A percentile compares a stretch with the other conserved stretches of the same genome.
phyloP scores from a whole-genome alignment of 2,329 filamentous ascomycete genomes.

The Remersonia thermophila region DNA sequence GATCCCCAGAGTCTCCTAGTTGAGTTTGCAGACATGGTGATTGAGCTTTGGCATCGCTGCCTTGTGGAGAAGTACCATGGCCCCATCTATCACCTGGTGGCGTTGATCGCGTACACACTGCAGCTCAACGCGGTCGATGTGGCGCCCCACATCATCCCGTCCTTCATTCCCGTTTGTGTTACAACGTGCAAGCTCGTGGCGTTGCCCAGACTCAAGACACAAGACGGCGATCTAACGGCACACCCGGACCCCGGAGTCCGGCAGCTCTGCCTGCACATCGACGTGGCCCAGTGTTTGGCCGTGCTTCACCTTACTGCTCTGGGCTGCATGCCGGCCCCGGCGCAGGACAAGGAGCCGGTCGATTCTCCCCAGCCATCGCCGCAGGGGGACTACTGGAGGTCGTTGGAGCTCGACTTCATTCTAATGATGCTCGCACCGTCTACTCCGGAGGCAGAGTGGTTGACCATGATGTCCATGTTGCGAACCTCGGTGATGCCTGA shows the following conservation, averaged over 20 bases:
- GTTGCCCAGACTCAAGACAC: constrained; percentile 40
- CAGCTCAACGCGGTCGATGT: constrained; percentile 47
- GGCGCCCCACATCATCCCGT: constrained; percentile 45
- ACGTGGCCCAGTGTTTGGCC: constrained; percentile 50
- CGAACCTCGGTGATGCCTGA: constrained; percentile 50
- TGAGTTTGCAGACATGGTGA: constrained; percentile 50
- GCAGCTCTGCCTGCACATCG: constrained; percentile 41
- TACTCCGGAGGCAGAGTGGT: constrained; percentile 51
- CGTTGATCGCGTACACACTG: constrained; percentile 51
- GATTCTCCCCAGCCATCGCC: constrained; percentile 16
- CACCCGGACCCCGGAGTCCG: constrained; percentile 29
- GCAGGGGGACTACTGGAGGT: constrained; percentile 49
- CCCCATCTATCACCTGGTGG: constrained; percentile 53
- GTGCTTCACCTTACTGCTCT: constrained; percentile 53
- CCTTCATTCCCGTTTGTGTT: constrained; percentile 42
- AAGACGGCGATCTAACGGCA: constrained; percentile 34
- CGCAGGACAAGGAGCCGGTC: constrained; percentile 15
- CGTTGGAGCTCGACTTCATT: constrained; percentile 53
- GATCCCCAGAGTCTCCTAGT: constrained; percentile 45
- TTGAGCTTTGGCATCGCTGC: constrained; percentile 58
- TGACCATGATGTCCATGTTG: constrained; percentile 52
- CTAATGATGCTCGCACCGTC: constrained; percentile 55
- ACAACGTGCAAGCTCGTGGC: constrained; percentile 49
- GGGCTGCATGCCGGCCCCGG: constrained; percentile 37
- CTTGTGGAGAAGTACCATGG: constrained; percentile 49